phyloP scores from a whole-genome alignment of 106 monocot genomes.

The Ottelia alismoides region DNA sequence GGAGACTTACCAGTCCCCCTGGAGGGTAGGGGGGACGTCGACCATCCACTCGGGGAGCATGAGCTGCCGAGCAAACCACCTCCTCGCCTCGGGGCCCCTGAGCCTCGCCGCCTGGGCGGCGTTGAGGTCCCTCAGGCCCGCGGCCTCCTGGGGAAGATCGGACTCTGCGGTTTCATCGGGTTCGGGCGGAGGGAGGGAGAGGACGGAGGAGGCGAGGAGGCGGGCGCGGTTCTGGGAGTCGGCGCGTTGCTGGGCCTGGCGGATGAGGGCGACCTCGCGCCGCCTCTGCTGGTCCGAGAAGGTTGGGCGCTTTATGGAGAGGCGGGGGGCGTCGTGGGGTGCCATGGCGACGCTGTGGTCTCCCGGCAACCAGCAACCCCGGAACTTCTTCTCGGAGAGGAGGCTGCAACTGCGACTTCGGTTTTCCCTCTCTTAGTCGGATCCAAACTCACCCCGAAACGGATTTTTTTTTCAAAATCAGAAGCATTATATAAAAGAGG shows the following conservation, averaged over 20 bases:
- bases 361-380: no score
- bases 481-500: no score
- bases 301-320: constrained; percentile 58
- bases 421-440: no score
- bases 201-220: constrained; percentile 50
- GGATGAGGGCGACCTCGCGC: constrained; percentile 51
- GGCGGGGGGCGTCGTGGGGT: constrained; percentile 49
- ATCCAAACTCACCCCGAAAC: no score
- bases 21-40: constrained; percentile 52
- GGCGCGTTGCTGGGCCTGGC: constrained; percentile 51
- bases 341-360: constrained; percentile 10
- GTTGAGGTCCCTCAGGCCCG: constrained; percentile 20
- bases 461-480: no score
- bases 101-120: constrained; percentile 40
- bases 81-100: constrained; percentile 44
- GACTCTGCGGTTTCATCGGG: background rate
- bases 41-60: no score
- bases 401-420: no score
- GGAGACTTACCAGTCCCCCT: constrained; percentile 44
- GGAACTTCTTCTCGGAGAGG: no score
- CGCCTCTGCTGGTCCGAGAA: constrained; percentile 80
- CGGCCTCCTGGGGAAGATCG: background rate
- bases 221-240: constrained; percentile 77
- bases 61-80: constrained; percentile 76
- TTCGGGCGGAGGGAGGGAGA: constrained; percentile 13